phyloP scores from a whole-genome alignment of 2,329 filamentous ascomycete genomes.

The Aureobasidium sp. region DNA sequence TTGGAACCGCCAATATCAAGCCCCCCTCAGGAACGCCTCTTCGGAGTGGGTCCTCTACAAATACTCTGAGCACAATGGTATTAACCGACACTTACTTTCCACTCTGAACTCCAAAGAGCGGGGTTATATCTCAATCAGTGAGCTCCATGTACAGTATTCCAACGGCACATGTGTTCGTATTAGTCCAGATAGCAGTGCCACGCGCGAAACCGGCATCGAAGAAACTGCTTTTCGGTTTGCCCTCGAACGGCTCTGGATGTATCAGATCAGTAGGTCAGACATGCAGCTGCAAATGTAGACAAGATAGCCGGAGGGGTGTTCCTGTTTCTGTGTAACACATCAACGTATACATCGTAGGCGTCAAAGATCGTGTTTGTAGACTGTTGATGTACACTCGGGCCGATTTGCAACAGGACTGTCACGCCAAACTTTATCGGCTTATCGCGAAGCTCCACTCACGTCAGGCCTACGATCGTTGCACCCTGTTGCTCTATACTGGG shows the following conservation, averaged over 20 bases:
- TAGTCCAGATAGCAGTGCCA: neutral
- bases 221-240: neutral
- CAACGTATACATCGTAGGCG: neutral
- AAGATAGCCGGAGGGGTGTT: neutral
- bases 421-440: neutral
- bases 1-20: neutral
- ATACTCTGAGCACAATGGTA: too few relatives aligned
- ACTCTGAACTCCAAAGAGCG: neutral
- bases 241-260: neutral
- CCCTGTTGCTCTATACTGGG: neutral
- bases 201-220: neutral
- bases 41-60: neutral
- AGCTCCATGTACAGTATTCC: neutral
- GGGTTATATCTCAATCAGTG: neutral
- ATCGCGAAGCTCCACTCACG: neutral
- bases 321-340: neutral
- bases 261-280: neutral
- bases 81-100: neutral
- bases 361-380: neutral
- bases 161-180: constrained; percentile 2
- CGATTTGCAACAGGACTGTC: neutral
- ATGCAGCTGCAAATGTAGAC: neutral
- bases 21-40: neutral
- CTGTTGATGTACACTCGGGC: neutral
- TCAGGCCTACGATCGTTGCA: neutral